Base-by-base conservation (phyloP, 495 filamentous ascomycete species). In the Cudoniella acicularis region DNA sequence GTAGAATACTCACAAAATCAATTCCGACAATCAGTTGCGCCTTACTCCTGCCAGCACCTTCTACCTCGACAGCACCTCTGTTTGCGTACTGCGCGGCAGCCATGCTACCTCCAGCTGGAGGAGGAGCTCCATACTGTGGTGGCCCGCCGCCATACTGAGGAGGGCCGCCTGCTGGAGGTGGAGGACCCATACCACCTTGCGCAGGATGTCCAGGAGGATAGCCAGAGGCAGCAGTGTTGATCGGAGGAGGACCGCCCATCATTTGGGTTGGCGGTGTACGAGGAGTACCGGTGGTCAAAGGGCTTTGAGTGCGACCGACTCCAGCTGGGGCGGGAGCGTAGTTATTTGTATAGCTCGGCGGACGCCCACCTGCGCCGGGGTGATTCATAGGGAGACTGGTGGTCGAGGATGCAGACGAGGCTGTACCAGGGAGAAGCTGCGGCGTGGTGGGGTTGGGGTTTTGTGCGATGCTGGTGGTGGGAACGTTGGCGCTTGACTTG, bases 1-100 rank as follows among this genome's bases (percentile, higher is more conserved):
- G 11, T 22, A 18, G 26, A 48, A 23, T 21, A 77, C 87, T 69
- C 74, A 91, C 87, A 77, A 91, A 91, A 67, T 91, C 87, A 67
- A 90, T 90, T 54, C 87, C 87, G 54, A 90, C 87, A 67, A 91
- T 91, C 60, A 91, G 75, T 76, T 90, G 87, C 20, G 87, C 85
- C 71, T 89, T 90, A 69, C 83, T 89, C 67, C 90, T 81, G 66
- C 88, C 90, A 54, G 84, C 87, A 24, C 89, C 91, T 64, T 96
- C 92, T 22, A 96, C 88, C 71, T 97, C 95, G 36, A 87, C 88
- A 53, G 83, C 83, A 50, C 81, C 76, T 64, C 61, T 79, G 74
- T 68, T 78, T 71, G 36, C 70, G 57, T 56, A 70, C 59, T 62
- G 65, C 54, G 79, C 79, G 0, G 76, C 79, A 8, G 79, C 79